phyloP scores from a whole-genome alignment of 306 rosid genomes.

The Dalbergia oliveri region DNA sequence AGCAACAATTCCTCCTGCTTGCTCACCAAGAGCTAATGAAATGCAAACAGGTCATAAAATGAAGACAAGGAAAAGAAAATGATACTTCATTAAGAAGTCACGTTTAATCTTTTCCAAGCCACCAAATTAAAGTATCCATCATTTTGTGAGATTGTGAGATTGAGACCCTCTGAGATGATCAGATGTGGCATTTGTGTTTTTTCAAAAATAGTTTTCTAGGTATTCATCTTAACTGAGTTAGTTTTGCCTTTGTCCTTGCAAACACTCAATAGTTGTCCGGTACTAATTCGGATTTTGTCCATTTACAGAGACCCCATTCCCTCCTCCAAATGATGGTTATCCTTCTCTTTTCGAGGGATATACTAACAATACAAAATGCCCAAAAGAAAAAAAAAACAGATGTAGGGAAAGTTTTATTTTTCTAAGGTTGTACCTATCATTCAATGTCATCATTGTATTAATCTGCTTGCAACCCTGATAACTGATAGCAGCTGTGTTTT shows the following conservation, averaged over 20 bases:
- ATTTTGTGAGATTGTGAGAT: conserved; percentile 45
- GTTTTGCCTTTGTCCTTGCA: conserved; percentile 34
- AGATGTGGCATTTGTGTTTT: conserved; percentile 42
- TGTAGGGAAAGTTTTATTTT: background rate
- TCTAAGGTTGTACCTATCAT: conserved; percentile 3
- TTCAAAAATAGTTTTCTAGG: conserved; percentile 20
- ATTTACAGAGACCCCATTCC: conserved; percentile 25
- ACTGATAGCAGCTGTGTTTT: conserved; percentile 24
- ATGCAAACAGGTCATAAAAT: conserved; percentile 47
- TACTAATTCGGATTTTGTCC: background rate
- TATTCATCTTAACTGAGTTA: conserved; percentile 46
- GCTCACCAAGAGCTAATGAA: conserved; percentile 45
- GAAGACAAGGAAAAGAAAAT: conserved; percentile 63
- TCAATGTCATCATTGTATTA: conserved; percentile 27
- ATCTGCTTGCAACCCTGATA: background rate
- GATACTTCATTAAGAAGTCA: conserved; percentile 46
- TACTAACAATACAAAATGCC: conserved; percentile 16
- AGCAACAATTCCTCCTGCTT: conserved; percentile 43
- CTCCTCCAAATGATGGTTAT: conserved; percentile 36
- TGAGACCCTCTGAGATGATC: conserved; percentile 42
- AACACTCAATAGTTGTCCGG: conserved; percentile 30
- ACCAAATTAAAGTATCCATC: conserved; percentile 42
- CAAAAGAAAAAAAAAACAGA: conserved; percentile 7
- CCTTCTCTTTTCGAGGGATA: conserved; percentile 19
- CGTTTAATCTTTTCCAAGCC: conserved; percentile 42